Conservation (phyloP, 352 stramenopile species). For the Pythium brachiatum region DNA sequence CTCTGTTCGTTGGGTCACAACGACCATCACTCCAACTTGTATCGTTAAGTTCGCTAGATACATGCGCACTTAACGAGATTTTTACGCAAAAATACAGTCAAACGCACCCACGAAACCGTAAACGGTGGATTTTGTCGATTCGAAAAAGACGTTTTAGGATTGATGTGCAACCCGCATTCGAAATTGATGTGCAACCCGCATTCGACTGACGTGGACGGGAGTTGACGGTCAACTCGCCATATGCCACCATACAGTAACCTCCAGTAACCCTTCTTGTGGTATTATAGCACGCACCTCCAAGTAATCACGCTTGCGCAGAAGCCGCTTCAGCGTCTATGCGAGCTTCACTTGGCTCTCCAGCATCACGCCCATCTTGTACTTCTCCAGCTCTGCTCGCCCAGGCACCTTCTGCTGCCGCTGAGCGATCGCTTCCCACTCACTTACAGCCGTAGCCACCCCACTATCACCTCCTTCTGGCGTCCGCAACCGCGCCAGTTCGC, state of each 20-base stretch:
- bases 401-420: slow-evolving; percentile 1
- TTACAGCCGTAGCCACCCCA: background rate
- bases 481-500: slow-evolving; percentile 8
- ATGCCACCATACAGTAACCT: too few species aligned
- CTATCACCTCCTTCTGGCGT: background rate
- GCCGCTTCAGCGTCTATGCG: slow-evolving; percentile 13
- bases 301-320: slow-evolving; percentile 15
- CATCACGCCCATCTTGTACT: slow-evolving; percentile 12
- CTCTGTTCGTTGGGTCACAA: background rate
- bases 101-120: too few species aligned
- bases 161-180: too few species aligned
- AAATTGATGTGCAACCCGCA: too few species aligned
- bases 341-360: slow-evolving; percentile 17
- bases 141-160: too few species aligned
- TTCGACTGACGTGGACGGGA: too few species aligned
- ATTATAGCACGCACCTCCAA: background rate
- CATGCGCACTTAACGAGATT: background rate
- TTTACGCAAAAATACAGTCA: too few species aligned
- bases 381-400: slow-evolving; percentile 13
- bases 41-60: background rate
- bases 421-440: slow-evolving; percentile 17
- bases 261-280: too few species aligned
- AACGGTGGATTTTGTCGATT: too few species aligned
- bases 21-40: background rate
- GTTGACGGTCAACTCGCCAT: too few species aligned